A percentile compares a stretch with the other conserved stretches of the same genome.
phyloP scores from a whole-genome alignment of 2,329 filamentous ascomycete genomes.

The Tolypocladium guangdongense region DNA sequence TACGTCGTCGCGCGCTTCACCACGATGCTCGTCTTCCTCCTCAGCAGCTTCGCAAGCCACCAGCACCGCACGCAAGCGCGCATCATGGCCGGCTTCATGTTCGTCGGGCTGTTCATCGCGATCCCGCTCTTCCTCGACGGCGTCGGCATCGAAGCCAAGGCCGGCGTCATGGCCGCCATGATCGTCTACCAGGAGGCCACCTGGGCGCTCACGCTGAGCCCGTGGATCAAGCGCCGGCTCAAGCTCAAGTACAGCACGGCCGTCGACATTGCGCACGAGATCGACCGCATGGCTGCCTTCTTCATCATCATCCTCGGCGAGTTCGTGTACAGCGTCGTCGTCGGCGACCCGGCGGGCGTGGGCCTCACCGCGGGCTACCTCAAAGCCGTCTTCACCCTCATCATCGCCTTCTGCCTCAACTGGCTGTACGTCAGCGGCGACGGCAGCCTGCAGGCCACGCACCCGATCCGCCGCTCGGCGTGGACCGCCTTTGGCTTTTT shows the following conservation, averaged over 20 bases:
- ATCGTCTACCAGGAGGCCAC: conserved; percentile 29
- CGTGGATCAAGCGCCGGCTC: conserved; percentile 30
- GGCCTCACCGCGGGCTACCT: conserved; percentile 31
- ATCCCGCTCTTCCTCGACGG: conserved; percentile 32
- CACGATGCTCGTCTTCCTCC: conserved; percentile 26
- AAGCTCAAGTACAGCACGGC: conserved; percentile 34
- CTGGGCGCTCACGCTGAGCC: conserved; percentile 33
- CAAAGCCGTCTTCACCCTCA: conserved; percentile 35
- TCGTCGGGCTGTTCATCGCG: conserved; percentile 27
- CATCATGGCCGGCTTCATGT: conserved; percentile 30
- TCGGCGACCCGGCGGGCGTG: conserved; percentile 32
- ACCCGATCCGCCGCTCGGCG: conserved; percentile 32
- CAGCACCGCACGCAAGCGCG: conserved; percentile 35
- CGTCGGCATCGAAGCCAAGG: conserved; percentile 28
- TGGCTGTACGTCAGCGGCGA: conserved; percentile 39
- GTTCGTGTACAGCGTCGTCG: conserved; percentile 36
- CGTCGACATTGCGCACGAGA: conserved; percentile 36
- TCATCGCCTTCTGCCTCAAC: conserved; percentile 39
- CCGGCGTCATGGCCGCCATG: conserved; percentile 28
- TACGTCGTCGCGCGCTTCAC: conserved; percentile 34
- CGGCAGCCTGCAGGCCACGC: conserved; percentile 29
- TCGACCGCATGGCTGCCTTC: conserved; percentile 38
- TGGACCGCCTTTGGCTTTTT: conserved; percentile 34
- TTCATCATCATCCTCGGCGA: conserved; percentile 42
- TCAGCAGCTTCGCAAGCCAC: conserved; percentile 33